Evolutionary conservation across 805 yeast species (phyloP).

Genomic region (Jamesozyma rosinii): DNA sequence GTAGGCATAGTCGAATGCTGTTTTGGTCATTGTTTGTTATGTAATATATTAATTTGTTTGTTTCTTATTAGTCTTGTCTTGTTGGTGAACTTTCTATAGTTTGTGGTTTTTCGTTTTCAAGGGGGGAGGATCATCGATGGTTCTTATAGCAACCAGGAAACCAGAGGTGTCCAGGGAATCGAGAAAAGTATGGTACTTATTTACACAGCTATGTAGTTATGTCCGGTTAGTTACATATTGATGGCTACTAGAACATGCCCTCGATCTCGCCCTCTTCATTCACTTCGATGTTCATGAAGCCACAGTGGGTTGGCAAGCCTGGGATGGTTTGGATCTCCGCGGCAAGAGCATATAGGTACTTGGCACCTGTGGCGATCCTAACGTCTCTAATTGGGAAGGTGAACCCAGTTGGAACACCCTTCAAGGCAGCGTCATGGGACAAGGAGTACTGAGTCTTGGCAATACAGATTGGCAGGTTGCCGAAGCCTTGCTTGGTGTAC

Average conservation of each 20-base stretch:
- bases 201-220: too few relatives aligned
- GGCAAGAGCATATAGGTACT: slow-evolving; percentile 90
- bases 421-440: slow-evolving; percentile 85
- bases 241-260: slow-evolving; percentile 58
- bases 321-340: slow-evolving; percentile 97
- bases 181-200: too few relatives aligned
- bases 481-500: slow-evolving; percentile 81
- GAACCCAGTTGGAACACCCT: slow-evolving; percentile 93
- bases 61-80: too few relatives aligned
- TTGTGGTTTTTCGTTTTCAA: neutral
- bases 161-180: too few relatives aligned
- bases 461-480: slow-evolving; percentile 85
- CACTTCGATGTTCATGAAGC: slow-evolving; percentile 94
- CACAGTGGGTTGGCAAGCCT: slow-evolving; percentile 91
- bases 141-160: too few relatives aligned
- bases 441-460: slow-evolving; percentile 96
- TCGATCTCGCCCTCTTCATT: slow-evolving; percentile 84
- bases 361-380: slow-evolving; percentile 92
- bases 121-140: neutral
- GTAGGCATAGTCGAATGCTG: neutral
- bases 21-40: neutral
- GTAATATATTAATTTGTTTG: too few relatives aligned
- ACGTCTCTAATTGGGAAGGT: slow-evolving; percentile 90
- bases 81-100: too few relatives aligned
- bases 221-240: neutral